A percentile compares a stretch with the other conserved stretches of the same genome.
These are phyloP conservation scores for Tylopilus sp. DNA, from an alignment of 1,284 basidiomycete species.

Conservation along the genomic window DNA sequence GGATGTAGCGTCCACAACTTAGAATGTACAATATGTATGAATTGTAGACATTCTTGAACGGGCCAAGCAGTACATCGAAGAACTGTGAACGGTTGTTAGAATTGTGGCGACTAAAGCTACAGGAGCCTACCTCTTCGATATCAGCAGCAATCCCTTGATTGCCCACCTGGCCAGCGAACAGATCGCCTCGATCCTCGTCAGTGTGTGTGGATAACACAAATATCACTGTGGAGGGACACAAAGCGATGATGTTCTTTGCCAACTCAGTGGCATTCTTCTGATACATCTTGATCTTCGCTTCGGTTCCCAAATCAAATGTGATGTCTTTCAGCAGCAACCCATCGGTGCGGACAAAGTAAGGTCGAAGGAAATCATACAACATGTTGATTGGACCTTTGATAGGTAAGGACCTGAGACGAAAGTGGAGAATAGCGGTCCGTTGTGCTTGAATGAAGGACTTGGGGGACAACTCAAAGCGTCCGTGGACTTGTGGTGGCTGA, in stretches of 20 bases:
- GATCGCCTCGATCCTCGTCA: neutral
- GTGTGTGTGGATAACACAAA: neutral
- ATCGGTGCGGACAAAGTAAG: neutral
- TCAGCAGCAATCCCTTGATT: neutral
- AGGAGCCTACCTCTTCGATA: neutral
- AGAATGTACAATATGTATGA: neutral
- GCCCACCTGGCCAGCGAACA: neutral
- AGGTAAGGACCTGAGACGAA: neutral
- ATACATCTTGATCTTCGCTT: neutral
- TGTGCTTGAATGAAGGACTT: neutral
- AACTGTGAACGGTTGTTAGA: slow-evolving; percentile 2
- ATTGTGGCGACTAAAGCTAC: too few relatives aligned
- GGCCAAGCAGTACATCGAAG: neutral
- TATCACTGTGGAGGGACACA: neutral
- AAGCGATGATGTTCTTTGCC: neutral
- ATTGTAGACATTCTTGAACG: neutral
- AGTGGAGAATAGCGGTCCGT: neutral
- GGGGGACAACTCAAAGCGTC: neutral
- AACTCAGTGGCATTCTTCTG: neutral
- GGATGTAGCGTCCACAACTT: neutral
- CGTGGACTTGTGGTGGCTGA: neutral
- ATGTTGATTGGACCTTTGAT: neutral
- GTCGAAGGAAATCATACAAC: neutral
- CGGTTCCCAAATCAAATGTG: neutral
- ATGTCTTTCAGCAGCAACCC: neutral